Conservation (phyloP, 345 rosid genomes). For the Melaleuca alternifolia region DNA sequence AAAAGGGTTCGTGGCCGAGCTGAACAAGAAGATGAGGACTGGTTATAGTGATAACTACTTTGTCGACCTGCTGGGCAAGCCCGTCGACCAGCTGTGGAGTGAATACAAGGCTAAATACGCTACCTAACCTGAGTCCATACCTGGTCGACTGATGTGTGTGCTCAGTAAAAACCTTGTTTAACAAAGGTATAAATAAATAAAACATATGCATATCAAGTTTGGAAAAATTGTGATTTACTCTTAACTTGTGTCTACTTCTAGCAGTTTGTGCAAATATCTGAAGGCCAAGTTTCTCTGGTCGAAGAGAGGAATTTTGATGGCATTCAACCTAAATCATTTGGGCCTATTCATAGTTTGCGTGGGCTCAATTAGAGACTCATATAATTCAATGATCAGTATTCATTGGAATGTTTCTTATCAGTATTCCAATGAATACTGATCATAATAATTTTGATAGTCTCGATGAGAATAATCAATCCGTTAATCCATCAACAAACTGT, state of each 20-base stretch:
- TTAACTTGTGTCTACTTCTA: rapidly evolving
- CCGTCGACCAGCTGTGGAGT: slow-evolving; percentile 51
- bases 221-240: too few relatives aligned
- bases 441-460: too few relatives aligned
- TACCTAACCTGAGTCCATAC: not conserved
- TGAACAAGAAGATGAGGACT: slow-evolving; percentile 55
- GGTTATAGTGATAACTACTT: slow-evolving; percentile 35
- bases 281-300: not conserved
- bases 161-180: not conserved
- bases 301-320: not conserved
- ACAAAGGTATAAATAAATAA: not conserved
- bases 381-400: not conserved
- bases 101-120: slow-evolving; percentile 63
- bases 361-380: not conserved
- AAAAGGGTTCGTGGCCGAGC: slow-evolving; percentile 58
- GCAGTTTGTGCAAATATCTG: not conserved
- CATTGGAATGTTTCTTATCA: not conserved
- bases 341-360: not conserved
- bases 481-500: too few relatives aligned
- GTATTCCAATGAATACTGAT: too few relatives aligned
- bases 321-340: not conserved
- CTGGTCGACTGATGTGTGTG: not conserved
- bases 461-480: too few relatives aligned
- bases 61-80: slow-evolving; percentile 46
- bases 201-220: not conserved